Evolutionary conservation across 345 rosid genomes (phyloP), one percentile per base, ranked within the genome.

Genomic region (Jatropha curcas): DNA sequence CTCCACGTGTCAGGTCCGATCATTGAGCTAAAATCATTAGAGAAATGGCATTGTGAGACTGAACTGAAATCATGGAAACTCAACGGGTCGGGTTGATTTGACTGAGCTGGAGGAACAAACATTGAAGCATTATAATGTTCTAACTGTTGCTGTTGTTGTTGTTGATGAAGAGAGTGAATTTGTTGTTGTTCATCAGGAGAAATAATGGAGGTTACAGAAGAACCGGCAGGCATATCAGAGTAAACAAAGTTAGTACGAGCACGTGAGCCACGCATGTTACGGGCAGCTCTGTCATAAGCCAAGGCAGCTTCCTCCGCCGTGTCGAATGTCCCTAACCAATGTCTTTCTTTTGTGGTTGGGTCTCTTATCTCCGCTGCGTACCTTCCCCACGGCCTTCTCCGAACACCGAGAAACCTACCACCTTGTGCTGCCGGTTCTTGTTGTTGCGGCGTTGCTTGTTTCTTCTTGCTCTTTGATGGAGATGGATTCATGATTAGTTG

Each of bases 361-460:
- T 91, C 91, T 75, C 97, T 77, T 57, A 91, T 91, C 83, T 91
- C 97, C 2, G 94, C 97, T 0, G 97, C 94, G 63, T 91, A 91
- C 71, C 94, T 80, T 11, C 94, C 97, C 97, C 97, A 91, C 28
- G 97, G 97, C 73, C 97, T 73, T n/a, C 97, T 76, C 65, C 97
- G 67, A 3, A 91, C 97, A 8, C 97, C 97, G 16, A 91, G 82
- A 82, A 88, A 91, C 76, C 87, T 84, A 57, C 51, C 77, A 11
- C 19, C 24, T 7, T 5, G 14, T 24, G 20, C 3, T 39, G 25
- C 64, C 55, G 30, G 52, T 24, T 8, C 28, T 33, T 0, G 69
- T 58, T 13, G 74, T 41, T 77, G 85, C 61, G 76, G 8, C 12
- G 45, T 41, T 41, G 11, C 64, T 66, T 85, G 81, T 77, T 84